phyloP scores from a whole-genome alignment of 148 eudicot genomes.

The Vaccinium myrtillus region DNA sequence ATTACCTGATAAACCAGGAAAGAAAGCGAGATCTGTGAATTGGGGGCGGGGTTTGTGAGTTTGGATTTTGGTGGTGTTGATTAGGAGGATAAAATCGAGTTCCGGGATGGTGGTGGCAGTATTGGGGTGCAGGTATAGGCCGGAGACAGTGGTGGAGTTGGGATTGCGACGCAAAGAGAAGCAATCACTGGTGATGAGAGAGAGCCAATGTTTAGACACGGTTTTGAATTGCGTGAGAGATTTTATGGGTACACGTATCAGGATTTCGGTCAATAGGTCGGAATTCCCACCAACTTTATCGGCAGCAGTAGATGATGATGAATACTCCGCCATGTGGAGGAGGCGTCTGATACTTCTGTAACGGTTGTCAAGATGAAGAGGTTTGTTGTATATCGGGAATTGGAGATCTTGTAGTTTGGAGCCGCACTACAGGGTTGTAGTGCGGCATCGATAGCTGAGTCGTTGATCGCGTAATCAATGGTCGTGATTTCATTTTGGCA shows the following conservation, averaged over 20 bases:
- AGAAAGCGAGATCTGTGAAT: no score
- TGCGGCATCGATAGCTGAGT: no score
- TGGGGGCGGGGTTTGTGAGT: no score
- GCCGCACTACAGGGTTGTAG: no score
- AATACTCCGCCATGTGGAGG: neutral
- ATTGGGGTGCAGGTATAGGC: neutral
- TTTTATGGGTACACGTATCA: slow-evolving; percentile 13
- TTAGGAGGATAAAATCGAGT: neutral
- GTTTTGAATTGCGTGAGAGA: slow-evolving; percentile 16
- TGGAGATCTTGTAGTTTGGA: no score
- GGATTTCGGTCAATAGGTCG: slow-evolving; percentile 17
- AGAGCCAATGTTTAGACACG: slow-evolving; percentile 18
- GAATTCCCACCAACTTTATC: neutral
- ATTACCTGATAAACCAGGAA: no score
- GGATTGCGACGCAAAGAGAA: neutral
- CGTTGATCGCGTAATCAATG: no score
- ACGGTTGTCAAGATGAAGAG: no score
- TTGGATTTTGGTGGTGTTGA: no score
- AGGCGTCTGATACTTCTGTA: neutral
- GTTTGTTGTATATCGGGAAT: no score
- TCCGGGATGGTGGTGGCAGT: neutral
- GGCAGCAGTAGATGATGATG: neutral
- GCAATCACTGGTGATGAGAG: slow-evolving; percentile 8
- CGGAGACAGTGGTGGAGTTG: neutral
- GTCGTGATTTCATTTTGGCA: no score